Percentiles rank a stretch among this genome's conserved stretches.
These are phyloP conservation scores for Fragaria nilgerrensis DNA, from an alignment of 306 rosid species.

Conservation along the genomic window DNA sequence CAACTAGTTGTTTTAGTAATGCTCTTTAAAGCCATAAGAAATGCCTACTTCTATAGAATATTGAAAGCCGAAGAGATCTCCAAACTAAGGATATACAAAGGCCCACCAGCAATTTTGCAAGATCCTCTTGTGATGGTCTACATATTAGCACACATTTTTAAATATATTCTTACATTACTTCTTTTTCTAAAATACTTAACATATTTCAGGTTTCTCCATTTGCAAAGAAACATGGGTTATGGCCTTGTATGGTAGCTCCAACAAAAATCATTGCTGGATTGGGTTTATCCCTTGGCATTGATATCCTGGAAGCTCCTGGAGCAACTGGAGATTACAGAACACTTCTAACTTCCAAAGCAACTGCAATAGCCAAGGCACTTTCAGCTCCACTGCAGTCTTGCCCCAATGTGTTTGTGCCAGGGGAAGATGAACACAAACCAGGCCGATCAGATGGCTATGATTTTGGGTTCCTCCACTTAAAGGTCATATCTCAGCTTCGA, in stretches of 20 bases:
- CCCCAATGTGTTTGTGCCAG: conserved; percentile 81
- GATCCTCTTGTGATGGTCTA: not conserved
- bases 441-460: conserved; percentile 93
- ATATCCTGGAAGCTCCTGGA: conserved; percentile 94
- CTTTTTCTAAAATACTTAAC: conserved; percentile 7
- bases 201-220: conserved; percentile 77
- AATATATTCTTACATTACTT: not conserved
- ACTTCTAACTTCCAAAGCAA: conserved; percentile 78
- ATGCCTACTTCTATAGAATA: not conserved
- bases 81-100: not conserved
- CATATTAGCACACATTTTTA: not conserved
- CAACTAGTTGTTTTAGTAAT: not conserved
- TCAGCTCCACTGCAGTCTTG: conserved; percentile 70
- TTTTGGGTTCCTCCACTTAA: conserved; percentile 93
- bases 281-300: conserved; percentile 91
- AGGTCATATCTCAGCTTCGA: conserved; percentile 44
- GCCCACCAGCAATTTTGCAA: not conserved
- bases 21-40: not conserved
- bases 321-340: conserved; percentile 97
- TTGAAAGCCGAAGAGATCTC: not conserved
- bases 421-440: conserved; percentile 73
- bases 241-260: conserved; percentile 99
- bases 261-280: conserved; percentile 94
- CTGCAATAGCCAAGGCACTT: conserved; percentile 81
- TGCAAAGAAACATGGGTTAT: conserved; percentile 61